These are phyloP conservation scores for Annulohypoxylon truncatum DNA, from an alignment of 2,329 filamentous ascomycete species.

Conservation along the genomic window DNA sequence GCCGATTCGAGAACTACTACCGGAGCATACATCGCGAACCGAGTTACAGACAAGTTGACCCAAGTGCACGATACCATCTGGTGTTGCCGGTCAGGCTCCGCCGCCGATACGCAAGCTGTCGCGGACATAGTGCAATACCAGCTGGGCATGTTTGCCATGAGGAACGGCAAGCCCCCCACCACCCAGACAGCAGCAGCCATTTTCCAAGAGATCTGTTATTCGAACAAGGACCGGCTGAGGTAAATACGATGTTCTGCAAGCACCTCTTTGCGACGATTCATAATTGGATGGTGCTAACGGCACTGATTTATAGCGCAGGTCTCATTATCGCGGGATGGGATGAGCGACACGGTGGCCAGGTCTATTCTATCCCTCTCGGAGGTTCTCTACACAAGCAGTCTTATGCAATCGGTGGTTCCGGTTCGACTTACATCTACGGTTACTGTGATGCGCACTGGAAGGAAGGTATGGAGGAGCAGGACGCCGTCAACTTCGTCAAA, in stretches of 20 bases:
- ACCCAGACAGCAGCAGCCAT: constrained; percentile 95
- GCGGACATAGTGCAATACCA: constrained; percentile 99
- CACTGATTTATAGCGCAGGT: constrained; percentile 73
- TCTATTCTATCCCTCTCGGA: constrained; percentile 96
- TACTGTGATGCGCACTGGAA: constrained; percentile 98
- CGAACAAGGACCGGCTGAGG: constrained; percentile 95
- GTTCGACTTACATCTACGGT: constrained; percentile 99
- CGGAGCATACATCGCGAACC: constrained; percentile 97
- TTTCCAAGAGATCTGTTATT: constrained; percentile 98
- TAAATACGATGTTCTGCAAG: constrained; percentile 61
- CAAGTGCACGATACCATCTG: constrained; percentile 99
- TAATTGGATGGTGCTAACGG: constrained; percentile 10
- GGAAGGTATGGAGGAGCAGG: constrained; percentile 92
- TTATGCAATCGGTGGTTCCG: constrained; percentile 95
- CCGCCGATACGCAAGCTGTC: constrained; percentile 96
- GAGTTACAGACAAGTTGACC: constrained; percentile 99
- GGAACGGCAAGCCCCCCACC: constrained; percentile 88
- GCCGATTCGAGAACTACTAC: constrained; percentile 98
- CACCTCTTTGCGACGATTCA: not conserved
- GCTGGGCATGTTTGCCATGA: constrained; percentile 89
- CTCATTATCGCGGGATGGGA: constrained; percentile 99
- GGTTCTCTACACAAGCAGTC: constrained; percentile 97
- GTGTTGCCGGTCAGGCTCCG: constrained; percentile 98
- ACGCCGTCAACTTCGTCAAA: constrained; percentile 94
- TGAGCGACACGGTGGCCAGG: constrained; percentile 91